Conservation (phyloP, 2,329 filamentous ascomycete species). For the Phialophora macrospora region DNA sequence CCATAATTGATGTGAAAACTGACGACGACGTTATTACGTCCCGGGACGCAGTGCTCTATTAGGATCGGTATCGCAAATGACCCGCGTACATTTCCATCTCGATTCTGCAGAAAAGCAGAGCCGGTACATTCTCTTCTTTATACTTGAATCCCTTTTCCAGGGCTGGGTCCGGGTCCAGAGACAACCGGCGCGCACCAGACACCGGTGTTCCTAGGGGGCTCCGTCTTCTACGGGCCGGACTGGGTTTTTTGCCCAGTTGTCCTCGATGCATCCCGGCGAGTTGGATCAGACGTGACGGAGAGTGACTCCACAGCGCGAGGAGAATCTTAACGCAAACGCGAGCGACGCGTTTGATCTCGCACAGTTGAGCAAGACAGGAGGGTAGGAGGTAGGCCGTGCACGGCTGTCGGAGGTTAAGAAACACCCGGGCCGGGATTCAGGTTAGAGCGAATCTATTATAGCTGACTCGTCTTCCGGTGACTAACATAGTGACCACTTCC, state of each 20-base stretch:
- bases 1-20: background rate
- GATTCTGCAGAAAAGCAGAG: background rate
- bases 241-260: background rate
- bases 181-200: background rate
- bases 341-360: background rate
- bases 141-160: background rate
- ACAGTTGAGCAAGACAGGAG: background rate
- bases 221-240: background rate
- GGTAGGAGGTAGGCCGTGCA: background rate
- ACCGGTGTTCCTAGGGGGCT: background rate
- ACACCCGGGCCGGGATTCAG: background rate
- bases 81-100: background rate
- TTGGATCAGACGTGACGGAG: background rate
- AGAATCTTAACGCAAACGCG: background rate
- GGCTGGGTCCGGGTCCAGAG: background rate
- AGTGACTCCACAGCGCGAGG: background rate
- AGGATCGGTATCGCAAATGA: background rate
- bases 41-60: background rate
- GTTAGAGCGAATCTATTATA: background rate
- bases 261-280: background rate
- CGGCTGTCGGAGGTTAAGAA: constrained; percentile 1
- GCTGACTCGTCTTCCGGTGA: too few relatives aligned
- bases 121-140: background rate
- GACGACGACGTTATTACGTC: background rate
- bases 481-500: too few relatives aligned